Base-by-base conservation (phyloP, 345 rosid species). In the Lumnitzera littorea region DNA sequence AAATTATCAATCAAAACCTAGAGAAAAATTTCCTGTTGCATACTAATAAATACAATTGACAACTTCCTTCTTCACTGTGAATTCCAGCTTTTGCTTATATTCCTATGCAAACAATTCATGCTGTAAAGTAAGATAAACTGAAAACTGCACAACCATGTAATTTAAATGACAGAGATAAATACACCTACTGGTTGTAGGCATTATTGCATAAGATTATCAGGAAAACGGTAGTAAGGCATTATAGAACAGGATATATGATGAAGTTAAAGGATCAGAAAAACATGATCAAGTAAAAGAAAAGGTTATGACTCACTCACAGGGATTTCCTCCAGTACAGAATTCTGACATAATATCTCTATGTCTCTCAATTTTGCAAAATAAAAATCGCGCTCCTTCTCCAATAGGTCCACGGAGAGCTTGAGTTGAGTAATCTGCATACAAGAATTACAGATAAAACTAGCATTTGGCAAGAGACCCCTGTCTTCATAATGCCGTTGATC, bases 301-400 rank as follows among this genome's bases (percentile, higher is more conserved):
- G 8, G 27, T 49, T 49, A 16, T 13, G 64, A 53, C 67, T 64
- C 56, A 36, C 86, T 78, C 68, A 90, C 99, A 49, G 95, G 91
- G 48, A 83, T 48, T 51, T 77, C 73, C 62, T 83, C 97, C 48
- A 84, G 49, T 50, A 79, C 85, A 13, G 95, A 86, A 64, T 83
- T 68, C 78, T 87, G 97, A 62, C 96, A 90, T 46, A 90, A 86
- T 69, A 86, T 78, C 70, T 90, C 96, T 59, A 90, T 70, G 62
- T 88, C 96, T 58, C 99, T 81, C 58, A 94, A 67, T 74, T 94
- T 94, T 13, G 90, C 79, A 70, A 84, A 78, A 90, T 94, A 94
- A 74, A 94, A 94, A 56, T 94, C 96, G 69, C 95, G 84, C 70
- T 94, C 97, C 67, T 94, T 90, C 55, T 86, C 97, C 81, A 86